Evolutionary conservation across 2,329 filamentous ascomycete species (phyloP).

Genomic region (Shiraia bambusicola): DNA sequence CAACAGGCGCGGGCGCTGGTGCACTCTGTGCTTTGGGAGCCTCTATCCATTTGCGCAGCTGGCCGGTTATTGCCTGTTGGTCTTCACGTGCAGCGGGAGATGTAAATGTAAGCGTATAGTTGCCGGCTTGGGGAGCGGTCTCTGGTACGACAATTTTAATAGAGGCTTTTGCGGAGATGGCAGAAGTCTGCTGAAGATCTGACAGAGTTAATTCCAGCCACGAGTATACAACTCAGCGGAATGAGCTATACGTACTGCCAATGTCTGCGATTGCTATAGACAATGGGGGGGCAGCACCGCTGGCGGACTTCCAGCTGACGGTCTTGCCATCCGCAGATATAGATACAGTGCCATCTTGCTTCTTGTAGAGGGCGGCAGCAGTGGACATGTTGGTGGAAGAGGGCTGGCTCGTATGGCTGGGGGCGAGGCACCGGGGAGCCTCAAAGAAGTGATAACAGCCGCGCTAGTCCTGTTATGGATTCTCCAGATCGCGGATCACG

Average conservation of each 20-base stretch:
- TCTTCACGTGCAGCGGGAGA: slow-evolving; percentile 76
- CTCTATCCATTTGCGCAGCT: slow-evolving; percentile 75
- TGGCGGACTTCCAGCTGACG: slow-evolving; percentile 78
- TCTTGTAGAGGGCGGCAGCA: slow-evolving; percentile 70
- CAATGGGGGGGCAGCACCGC: slow-evolving; percentile 63
- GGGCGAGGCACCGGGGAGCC: slow-evolving; percentile 9
- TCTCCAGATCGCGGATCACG: slow-evolving; percentile 17
- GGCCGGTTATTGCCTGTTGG: slow-evolving; percentile 80
- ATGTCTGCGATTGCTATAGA: slow-evolving; percentile 74
- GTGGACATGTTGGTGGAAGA: slow-evolving; percentile 38
- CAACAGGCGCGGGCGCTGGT: slow-evolving; percentile 38
- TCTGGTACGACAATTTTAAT: slow-evolving; percentile 84
- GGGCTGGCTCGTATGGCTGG: slow-evolving; percentile 5
- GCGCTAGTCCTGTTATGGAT: slow-evolving; percentile 11
- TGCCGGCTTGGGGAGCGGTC: slow-evolving; percentile 60
- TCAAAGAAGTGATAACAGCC: slow-evolving; percentile 4
- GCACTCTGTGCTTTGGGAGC: slow-evolving; percentile 58
- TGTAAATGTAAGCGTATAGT: slow-evolving; percentile 88
- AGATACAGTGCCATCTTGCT: slow-evolving; percentile 84
- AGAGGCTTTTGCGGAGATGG: slow-evolving; percentile 85
- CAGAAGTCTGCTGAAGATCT: slow-evolving; percentile 95
- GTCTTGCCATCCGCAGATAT: slow-evolving; percentile 71
- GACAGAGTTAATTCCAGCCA: slow-evolving; percentile 11
- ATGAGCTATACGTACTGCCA: slow-evolving; percentile 64
- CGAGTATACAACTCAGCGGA: slow-evolving; percentile 3